Evolutionary conservation across 305 asterid species (phyloP).

Genomic region (Fraxinus dipetala): DNA sequence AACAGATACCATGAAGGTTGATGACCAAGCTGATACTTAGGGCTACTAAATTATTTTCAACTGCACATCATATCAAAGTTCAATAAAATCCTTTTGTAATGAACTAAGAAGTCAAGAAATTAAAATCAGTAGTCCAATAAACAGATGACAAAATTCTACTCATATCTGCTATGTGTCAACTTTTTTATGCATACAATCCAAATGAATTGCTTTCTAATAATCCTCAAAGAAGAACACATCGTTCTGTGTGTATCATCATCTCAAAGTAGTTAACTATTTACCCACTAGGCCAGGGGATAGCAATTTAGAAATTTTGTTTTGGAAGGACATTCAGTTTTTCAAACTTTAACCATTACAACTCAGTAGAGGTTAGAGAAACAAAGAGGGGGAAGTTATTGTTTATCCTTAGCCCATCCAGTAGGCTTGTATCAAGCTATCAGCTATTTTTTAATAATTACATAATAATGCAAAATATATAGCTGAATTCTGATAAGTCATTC

Average conservation of each 20-base stretch:
- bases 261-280: neutral
- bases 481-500: neutral
- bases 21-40: neutral
- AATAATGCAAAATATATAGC: neutral
- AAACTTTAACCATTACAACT: neutral
- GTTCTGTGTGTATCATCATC: neutral
- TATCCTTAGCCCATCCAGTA: conserved; percentile 4
- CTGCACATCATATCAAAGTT: neutral
- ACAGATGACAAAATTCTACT: neutral
- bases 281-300: neutral
- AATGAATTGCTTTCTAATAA: neutral
- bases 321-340: neutral
- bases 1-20: neutral
- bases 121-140: neutral
- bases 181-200: neutral
- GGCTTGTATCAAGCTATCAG: conserved; percentile 20
- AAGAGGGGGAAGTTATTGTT: neutral
- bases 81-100: neutral
- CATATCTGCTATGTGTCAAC: neutral
- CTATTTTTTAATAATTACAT: conserved; percentile 10
- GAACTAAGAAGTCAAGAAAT: neutral
- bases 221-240: neutral
- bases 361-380: neutral
- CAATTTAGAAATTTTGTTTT: neutral
- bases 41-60: neutral